Evolutionary conservation across 2,329 filamentous ascomycete genomes (phyloP), one percentile per base, ranked within the genome.

Genomic region (Nemania sp.): DNA sequence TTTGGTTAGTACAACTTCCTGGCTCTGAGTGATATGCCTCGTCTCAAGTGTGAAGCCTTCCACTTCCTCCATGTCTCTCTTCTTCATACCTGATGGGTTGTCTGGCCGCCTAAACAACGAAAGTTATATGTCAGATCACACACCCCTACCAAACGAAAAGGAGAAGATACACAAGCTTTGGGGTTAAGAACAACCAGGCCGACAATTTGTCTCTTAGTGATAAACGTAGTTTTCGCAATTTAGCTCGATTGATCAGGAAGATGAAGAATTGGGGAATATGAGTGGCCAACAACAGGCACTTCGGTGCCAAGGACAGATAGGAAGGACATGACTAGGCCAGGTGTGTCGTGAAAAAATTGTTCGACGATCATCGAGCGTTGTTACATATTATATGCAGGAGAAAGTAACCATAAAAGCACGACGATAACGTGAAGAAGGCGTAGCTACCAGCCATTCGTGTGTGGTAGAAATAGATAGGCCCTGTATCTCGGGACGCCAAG

Each of bases 71-170:
- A 67, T 63, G 60, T 65, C 39, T 64, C 59, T 34, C 46, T 55
- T 62, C 68, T 71, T 72, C 80, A 80, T 88, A 90, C 88, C 87
- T 91, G 88, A 77, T 92, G 90, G 71, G 84, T 85, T 68, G 84
- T 82, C 76, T 89, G 87, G 78, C 89, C 89, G 80, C 89, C 89
- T 91, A 77, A 63, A 70, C 47, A 63, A 72, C 68, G 63, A 46
- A 54, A 63, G 63, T 64, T 49, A 57, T 57, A 64, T 63, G 65
- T 72, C 66, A 73, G 66, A 69, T 68, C 49, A 67, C 68, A 55
- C 54, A 57, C 59, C 57, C 46, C 57, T 46, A 46, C 66, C 50
- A 56, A 64, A 6, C 35, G 17, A 29, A 35, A 13, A 32, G 12
- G 32, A 32, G 18, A n/a, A n/a, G n/a, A 5, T 15, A 57, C 51